A percentile compares a stretch with the other conserved stretches of the same genome.
phyloP scores from a whole-genome alignment of 371 early-diverging fungal species.

The Encephalitozoon romaleae region DNA sequence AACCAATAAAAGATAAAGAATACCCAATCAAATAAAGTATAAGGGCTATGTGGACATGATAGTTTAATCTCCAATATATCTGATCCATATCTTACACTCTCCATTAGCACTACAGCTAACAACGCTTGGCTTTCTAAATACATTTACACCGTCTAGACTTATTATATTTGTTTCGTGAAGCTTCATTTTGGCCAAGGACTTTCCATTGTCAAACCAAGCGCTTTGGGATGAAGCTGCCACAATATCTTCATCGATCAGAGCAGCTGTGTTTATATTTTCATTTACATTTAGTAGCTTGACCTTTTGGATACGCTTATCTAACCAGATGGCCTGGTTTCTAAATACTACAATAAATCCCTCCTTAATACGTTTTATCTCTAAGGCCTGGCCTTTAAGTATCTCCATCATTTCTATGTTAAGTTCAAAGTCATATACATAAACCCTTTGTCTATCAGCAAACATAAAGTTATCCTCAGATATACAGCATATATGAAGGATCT shows the following conservation, averaged over 20 bases:
- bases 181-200: background rate
- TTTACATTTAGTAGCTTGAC: slow-evolving; percentile 4
- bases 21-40: background rate
- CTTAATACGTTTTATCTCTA: background rate
- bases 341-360: slow-evolving; percentile 13
- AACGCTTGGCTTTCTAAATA: slow-evolving; percentile 11
- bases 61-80: background rate
- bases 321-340: slow-evolving; percentile 2
- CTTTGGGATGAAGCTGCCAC: background rate
- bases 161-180: background rate
- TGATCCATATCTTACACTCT: slow-evolving; percentile 2
- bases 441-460: slow-evolving; percentile 7
- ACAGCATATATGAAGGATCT: slow-evolving; percentile 4
- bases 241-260: background rate
- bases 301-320: slow-evolving; percentile 17
- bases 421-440: slow-evolving; percentile 36
- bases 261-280: background rate
- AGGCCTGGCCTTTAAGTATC: slow-evolving; percentile 14
- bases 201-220: background rate
- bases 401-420: slow-evolving; percentile 27
- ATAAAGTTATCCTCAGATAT: slow-evolving; percentile 28
- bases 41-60: background rate
- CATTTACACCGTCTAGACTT: background rate
- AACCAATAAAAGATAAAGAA: background rate
- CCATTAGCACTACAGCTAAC: slow-evolving; percentile 3